Base-by-base conservation (phyloP, 2,329 filamentous ascomycete species). In the Epichloe uncinata region DNA sequence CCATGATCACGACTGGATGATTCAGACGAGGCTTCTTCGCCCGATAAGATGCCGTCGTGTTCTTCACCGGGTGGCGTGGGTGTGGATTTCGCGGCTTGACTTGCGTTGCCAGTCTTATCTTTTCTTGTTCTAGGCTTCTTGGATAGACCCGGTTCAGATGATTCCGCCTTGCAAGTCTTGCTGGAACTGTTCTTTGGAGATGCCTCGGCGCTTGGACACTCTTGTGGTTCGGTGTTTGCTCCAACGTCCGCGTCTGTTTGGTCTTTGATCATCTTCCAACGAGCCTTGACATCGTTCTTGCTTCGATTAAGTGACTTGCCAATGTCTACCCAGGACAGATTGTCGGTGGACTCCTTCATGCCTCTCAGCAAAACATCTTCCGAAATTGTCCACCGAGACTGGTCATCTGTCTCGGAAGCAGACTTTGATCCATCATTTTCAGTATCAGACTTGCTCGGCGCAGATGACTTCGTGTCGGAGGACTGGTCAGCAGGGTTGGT, bases 351-450 rank as follows among this genome's bases (percentile, higher is more conserved):
- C 33, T 60, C 58, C 50, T 66, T 69, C 63, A 69, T 65, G 37
- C 60, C 58, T 2, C 58, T 51, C 6, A 69, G 60, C 4, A 65
- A 53, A 11, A 54, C 52, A 46, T 69, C 66, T 26, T 69, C 61
- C 0, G 67, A 69, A 8, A 62, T 46, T 8, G 63, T 58, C 67
- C 67, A 69, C 4, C 33, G 51, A 4, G 50, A 47, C 26, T 34
- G 15, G 20, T 20, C 4, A 4, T 30, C n/a, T 16, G 5, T 40
- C n/a, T n/a, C 37, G 37, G 37, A 40, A 16, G 37, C 15, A 16
- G 6, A 11, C 1, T 20, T 11, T 9, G 8, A 20, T 5, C 12
- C 38, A 9, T 13, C n/a, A 41, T 4, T 18, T 11, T 41, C 16
- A 20, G 16, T 12, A 18, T 3, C 26, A 30, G 26, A 30, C 8